These are phyloP conservation scores for Phaffomyces antillensis DNA, from an alignment of 805 yeast genomes.

Conservation along the genomic window DNA sequence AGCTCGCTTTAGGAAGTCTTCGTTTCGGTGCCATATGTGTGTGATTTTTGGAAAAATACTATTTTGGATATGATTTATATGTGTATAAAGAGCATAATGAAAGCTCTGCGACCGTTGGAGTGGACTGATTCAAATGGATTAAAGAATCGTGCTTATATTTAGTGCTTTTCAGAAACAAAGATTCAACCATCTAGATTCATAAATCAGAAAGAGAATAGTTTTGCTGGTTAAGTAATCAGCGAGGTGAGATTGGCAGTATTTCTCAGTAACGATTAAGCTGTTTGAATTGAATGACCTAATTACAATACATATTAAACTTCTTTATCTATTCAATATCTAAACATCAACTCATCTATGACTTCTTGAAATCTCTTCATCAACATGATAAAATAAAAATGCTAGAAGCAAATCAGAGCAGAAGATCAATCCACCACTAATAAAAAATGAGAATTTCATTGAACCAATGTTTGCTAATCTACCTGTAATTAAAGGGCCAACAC, in stretches of 20 bases:
- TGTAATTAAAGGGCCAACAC: constrained; percentile 74
- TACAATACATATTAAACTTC: neutral
- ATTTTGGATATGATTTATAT: neutral
- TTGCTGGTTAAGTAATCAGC: too few species aligned
- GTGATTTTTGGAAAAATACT: too few species aligned
- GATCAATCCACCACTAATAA: constrained; percentile 45
- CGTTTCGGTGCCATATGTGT: constrained; percentile 2
- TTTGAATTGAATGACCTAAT: too few species aligned
- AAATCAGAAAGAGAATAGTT: too few species aligned
- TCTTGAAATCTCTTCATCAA: constrained; percentile 25
- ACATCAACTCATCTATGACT: constrained; percentile 2
- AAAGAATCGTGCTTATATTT: too few species aligned
- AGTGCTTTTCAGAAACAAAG: too few species aligned
- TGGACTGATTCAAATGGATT: too few species aligned
- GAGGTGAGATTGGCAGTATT: too few species aligned
- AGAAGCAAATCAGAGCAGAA: constrained; percentile 29
- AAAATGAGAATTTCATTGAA: constrained; percentile 41
- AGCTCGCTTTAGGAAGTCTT: constrained; percentile 12
- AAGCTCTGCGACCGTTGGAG: too few species aligned
- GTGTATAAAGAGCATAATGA: too few species aligned
- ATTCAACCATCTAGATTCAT: too few species aligned
- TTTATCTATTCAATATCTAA: neutral
- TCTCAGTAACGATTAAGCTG: too few species aligned
- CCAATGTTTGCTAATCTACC: constrained; percentile 60
- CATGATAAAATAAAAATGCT: constrained; percentile 25